Conservation (phyloP, 176 grass and related monocot species). For the Calamus simplicifolius region DNA sequence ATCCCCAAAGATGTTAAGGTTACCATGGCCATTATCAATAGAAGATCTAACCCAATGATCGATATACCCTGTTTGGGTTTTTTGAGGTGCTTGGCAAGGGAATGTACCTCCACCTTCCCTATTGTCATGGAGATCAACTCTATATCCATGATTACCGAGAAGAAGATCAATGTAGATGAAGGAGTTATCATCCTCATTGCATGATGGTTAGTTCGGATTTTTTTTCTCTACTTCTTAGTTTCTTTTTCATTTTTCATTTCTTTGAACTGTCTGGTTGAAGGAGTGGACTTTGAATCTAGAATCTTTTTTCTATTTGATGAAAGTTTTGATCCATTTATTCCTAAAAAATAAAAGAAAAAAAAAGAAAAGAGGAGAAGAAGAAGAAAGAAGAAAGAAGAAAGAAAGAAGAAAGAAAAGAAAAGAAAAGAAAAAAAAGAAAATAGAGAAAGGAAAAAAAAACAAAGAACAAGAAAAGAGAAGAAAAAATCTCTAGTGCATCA, state of each 20-base stretch:
- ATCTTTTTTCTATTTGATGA: too few species aligned
- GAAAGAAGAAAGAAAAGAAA: too few species aligned
- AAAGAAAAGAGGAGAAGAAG: too few species aligned
- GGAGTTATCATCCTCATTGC: conserved; percentile 69
- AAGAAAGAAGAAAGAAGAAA: too few species aligned
- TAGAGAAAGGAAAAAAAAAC: too few species aligned
- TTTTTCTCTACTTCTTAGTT: not conserved
- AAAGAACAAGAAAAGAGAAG: too few species aligned
- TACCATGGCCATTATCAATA: conserved; percentile 17
- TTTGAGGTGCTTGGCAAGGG: conserved; percentile 92
- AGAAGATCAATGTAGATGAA: conserved; percentile 90
- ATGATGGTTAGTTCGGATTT: conserved; percentile 8
- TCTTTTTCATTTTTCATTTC: not conserved
- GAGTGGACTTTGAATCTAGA: too few species aligned
- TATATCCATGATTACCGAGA: conserved; percentile 83
- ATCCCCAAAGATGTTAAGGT: conserved; percentile 48
- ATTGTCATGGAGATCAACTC: conserved; percentile 83
- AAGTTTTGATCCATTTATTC: too few species aligned
- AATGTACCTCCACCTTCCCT: conserved; percentile 31
- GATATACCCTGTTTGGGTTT: conserved; percentile 84
- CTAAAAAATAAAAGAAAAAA: too few species aligned
- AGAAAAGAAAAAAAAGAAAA: too few species aligned
- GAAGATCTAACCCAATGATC: conserved; percentile 32
- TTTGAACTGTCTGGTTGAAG: too few species aligned
- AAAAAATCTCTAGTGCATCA: too few species aligned